Conservation (phyloP, 257 asterid species). For the Nicotiana tomentosiformis region DNA sequence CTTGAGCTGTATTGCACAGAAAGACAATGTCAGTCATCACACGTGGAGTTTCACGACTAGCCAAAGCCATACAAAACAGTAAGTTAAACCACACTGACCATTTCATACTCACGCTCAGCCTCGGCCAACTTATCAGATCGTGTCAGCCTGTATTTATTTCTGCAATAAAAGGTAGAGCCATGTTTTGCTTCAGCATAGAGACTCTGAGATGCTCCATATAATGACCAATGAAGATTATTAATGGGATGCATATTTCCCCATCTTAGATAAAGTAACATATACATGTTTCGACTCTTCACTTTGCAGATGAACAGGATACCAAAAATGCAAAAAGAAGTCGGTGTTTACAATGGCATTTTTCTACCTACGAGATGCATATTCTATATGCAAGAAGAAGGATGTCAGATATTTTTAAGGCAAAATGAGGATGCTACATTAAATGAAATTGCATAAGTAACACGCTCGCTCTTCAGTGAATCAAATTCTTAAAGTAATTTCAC, state of each 20-base stretch:
- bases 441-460: not conserved
- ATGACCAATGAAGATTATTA: not conserved
- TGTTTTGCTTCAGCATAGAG: not conserved
- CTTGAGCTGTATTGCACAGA: constrained; percentile 39
- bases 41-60: not conserved
- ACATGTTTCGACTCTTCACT: not conserved
- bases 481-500: not conserved
- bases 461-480: not conserved
- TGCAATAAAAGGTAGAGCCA: constrained; percentile 28
- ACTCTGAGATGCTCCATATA: not conserved
- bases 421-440: not conserved
- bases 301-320: not conserved
- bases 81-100: constrained; percentile 39
- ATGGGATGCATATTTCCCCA: not conserved
- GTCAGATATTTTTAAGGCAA: not conserved
- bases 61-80: not conserved
- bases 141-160: constrained; percentile 81
- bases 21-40: not conserved
- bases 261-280: not conserved
- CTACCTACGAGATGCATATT: not conserved
- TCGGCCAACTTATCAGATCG: constrained; percentile 80
- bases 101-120: constrained; percentile 85
- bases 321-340: not conserved
- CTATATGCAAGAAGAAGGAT: not conserved
- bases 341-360: not conserved